Base-by-base conservation (phyloP, 225 moss, liverwort and hornwort species). In the Lunularia cruciata region DNA sequence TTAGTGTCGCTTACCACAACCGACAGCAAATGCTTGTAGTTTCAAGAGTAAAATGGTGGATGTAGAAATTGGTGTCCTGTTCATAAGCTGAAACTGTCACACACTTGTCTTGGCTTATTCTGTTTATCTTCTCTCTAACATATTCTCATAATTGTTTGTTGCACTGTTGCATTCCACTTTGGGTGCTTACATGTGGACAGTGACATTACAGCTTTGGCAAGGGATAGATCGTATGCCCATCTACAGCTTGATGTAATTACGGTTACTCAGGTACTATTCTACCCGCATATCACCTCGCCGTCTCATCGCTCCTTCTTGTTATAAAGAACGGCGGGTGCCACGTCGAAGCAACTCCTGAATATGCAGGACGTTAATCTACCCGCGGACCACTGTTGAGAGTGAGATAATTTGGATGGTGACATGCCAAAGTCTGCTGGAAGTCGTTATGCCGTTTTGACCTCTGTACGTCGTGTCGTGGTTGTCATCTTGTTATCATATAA, bases 141-240 rank as follows among this genome's bases (percentile, higher is more conserved):
- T 23, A 40, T 40, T 40, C 61, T 64, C 63, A 64, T 46, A 46
- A 46, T 3, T 15, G 19, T 22, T 33, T 58, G 58, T 61, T 40
- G 60, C 60, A 68, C 32, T 55, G 69, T 69, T 61, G 59, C 28
- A 34, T 67, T 65, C 64, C 64, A 65, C 32, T 47, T 8, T 34
- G 48, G 67, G 34, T 51, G 47, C 34, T 65, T 30, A 65, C 64
- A 51, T 70, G 58, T 54, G 54, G 77, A 57, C 87, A 96, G 96
- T 82, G 96, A 96, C 79, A 96, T 96, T 47, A 96, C 96, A 76
- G 92, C 92, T 72, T 84, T 96, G 83, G 96, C 96, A 65, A 87
- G 90, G 84, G 92, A 96, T 75, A 87, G 87, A 61, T 87, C 92
- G 54, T 92, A 96, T 72, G 86, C 92, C 47, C 90, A 87, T 76